Conservation (phyloP, 148 eudicot species). For the Cornus suecica region DNA sequence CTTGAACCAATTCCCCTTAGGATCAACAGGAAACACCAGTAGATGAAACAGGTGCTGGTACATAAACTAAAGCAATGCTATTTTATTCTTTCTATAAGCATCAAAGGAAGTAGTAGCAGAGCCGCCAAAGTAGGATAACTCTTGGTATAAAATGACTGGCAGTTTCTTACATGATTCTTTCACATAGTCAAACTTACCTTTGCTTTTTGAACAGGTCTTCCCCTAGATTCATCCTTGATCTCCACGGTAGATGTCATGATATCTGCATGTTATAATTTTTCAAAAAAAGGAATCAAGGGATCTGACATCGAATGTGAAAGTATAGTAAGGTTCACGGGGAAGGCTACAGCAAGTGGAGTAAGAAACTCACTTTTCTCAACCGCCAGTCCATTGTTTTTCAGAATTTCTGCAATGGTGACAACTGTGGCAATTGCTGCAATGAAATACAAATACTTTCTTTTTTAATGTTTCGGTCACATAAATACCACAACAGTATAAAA, state of each 20-base stretch:
- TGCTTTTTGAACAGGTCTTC: conserved; percentile 67
- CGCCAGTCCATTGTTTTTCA: conserved; percentile 71
- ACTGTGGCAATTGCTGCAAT: conserved; percentile 79
- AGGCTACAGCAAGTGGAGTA: neutral
- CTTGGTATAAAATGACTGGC: neutral
- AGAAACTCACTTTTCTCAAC: conserved; percentile 68
- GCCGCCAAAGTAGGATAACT: neutral
- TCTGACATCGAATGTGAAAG: neutral
- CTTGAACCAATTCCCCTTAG: neutral
- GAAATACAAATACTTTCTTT: neutral
- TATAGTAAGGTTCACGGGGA: neutral
- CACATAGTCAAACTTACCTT: conserved; percentile 40
- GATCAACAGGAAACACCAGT: neutral
- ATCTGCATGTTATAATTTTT: conserved; percentile 32
- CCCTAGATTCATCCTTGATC: conserved; percentile 64
- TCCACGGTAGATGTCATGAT: conserved; percentile 67
- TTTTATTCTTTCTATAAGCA: neutral
- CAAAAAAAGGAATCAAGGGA: neutral
- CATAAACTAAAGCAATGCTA: neutral
- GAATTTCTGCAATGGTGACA: conserved; percentile 71
- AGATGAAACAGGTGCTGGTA: neutral
- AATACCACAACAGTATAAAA: neutral
- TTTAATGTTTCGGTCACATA: neutral
- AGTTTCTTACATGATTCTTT: neutral
- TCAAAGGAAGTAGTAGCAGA: neutral